A percentile compares a stretch with the other conserved stretches of the same genome.
phyloP scores from a whole-genome alignment of 371 early-diverging fungal species.

The Mortierella sp. region DNA sequence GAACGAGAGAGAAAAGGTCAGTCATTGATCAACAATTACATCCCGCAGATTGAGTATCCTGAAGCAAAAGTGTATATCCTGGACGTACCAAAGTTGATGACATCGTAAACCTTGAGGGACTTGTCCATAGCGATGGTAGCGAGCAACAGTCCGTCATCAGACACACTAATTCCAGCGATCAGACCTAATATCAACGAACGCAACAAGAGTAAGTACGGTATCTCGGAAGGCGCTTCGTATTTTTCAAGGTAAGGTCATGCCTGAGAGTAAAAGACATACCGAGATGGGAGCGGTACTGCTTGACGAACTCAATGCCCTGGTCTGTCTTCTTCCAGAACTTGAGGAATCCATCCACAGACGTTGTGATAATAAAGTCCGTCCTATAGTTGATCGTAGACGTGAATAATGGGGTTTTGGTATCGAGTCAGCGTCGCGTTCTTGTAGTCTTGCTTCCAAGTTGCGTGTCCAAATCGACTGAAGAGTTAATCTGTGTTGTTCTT shows the following conservation, averaged over 20 bases:
- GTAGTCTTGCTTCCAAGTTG: too few species aligned
- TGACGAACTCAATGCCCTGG: conserved; percentile 96
- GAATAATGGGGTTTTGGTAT: neutral
- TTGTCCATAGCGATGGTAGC: conserved; percentile 91
- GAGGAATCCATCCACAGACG: conserved; percentile 95
- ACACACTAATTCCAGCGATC: conserved; percentile 72
- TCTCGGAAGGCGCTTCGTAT: too few species aligned
- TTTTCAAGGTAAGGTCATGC: too few species aligned
- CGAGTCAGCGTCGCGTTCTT: neutral
- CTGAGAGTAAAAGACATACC: conserved; percentile 48
- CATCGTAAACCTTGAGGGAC: conserved; percentile 93
- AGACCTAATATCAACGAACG: conserved; percentile 38
- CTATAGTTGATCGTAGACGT: conserved; percentile 42
- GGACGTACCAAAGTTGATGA: conserved; percentile 89
- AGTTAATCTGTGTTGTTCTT: neutral
- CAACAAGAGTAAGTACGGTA: too few species aligned
- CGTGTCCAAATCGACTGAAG: neutral
- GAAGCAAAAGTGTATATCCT: neutral
- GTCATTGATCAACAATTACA: neutral
- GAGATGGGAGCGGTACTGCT: conserved; percentile 93
- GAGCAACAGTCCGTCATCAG: conserved; percentile 84
- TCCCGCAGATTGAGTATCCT: neutral
- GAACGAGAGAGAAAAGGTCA: neutral
- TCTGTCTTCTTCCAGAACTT: conserved; percentile 99
- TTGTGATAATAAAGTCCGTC: conserved; percentile 94